Evolutionary conservation across 176 grass and related monocot genomes (phyloP), one percentile per base, ranked within the genome.

Genomic region (Oryza coarctata): DNA sequence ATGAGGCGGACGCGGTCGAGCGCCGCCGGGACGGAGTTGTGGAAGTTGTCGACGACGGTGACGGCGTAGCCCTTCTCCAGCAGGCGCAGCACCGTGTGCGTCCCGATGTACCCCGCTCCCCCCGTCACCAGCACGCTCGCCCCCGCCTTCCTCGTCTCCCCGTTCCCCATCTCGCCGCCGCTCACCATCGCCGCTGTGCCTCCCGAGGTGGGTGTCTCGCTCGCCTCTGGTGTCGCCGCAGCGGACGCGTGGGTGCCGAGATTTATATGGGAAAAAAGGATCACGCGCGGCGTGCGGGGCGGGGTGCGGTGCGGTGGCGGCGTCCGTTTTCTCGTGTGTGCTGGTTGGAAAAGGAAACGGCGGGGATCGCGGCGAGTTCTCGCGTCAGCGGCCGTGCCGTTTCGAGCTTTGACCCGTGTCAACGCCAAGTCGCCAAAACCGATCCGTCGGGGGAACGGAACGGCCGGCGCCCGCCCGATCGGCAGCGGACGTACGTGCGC

Each of bases 41-140:
- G 78, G 79, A 98, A 87, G 92, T 93, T 98, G 84, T 98, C 95
- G 63, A 98, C 88, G 82, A 84, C 78, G 44, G 86, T 88, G 79
- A 98, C 92, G 68, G 33, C 78, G 92, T 76, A 91, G 0, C 95
- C 95, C 32, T 82, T 91, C 67, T 66, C 78, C 65, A 98, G 90
- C 8, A 98, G 86, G 76, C 86, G 95, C 47, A 98, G 87, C 88
- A 85, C 92, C 30, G 95, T 98, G 90, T 95, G 95, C 69, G 92
- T 98, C 63, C 95, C 92, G 84, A 98, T 98, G 74, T 91, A 98
- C 7, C 95, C 92, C 4, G 90, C 95, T 63, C 95, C 95, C 15
- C 95, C 95, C 9, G 95, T 95, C 74, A 98, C 95, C 78, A 98
- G 67, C 73, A 95, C 82, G 75, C 88, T 93, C 76, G 72, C 83